phyloP scores from a whole-genome alignment of 192 early-diverging fungal species.

The Backusella parvicylindrica region DNA sequence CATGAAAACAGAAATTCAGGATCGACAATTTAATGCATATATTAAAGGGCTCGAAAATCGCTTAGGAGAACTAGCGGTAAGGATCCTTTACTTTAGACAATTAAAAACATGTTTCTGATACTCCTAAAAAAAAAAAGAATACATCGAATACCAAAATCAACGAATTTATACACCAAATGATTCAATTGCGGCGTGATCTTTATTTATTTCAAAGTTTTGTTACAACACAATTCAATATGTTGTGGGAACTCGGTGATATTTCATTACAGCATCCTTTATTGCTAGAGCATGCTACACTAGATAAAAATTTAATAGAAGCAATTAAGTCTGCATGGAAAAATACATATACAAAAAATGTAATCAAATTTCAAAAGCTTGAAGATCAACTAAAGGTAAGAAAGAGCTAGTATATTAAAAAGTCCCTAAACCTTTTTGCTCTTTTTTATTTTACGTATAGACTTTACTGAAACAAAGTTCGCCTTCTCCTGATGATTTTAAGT shows the following conservation, averaged over 20 bases:
- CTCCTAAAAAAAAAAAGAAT: not conserved
- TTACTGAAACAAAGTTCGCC: not conserved
- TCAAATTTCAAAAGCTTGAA: not conserved
- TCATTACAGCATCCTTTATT: not conserved
- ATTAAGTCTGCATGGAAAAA: not conserved
- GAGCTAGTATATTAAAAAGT: not conserved
- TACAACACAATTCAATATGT: not conserved
- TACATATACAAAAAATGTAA: not conserved
- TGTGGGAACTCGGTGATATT: not conserved
- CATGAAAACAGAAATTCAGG: constrained; percentile 9
- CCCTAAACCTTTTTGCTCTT: not conserved
- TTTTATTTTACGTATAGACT: not conserved
- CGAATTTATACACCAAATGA: not conserved
- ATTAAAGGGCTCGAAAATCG: not conserved
- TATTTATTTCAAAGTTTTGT: not conserved
- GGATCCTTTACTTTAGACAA: not conserved
- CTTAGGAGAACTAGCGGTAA: not conserved
- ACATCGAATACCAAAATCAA: not conserved
- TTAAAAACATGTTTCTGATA: not conserved
- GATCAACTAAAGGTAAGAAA: not conserved
- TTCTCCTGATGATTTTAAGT: not conserved
- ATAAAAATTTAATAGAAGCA: not conserved
- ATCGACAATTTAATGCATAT: constrained; percentile 2
- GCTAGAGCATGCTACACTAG: not conserved
- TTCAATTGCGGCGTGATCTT: not conserved